Percentiles rank a stretch among this genome's conserved stretches.
Conservation (phyloP, 1,284 basidiomycete species). For the Rhodotorula sp. region DNA sequence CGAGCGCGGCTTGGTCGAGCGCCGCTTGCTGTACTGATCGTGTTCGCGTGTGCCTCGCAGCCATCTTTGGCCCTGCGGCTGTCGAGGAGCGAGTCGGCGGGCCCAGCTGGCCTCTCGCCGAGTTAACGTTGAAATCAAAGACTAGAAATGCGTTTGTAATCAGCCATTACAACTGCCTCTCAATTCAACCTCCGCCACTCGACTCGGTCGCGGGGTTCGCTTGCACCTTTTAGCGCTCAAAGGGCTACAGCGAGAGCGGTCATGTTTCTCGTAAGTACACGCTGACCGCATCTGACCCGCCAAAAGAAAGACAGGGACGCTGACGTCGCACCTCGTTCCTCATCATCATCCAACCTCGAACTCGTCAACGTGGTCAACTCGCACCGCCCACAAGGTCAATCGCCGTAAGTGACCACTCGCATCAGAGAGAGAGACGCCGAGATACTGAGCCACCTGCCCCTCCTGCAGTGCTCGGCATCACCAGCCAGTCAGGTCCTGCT, state of each 20-base stretch:
- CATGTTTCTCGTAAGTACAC: constrained; percentile 28
- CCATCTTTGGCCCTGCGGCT: not conserved
- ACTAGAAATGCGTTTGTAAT: too few species aligned
- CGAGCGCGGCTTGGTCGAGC: constrained; percentile 23
- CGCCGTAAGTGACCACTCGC: constrained; percentile 7
- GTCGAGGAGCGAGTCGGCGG: not conserved
- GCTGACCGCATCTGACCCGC: too few species aligned
- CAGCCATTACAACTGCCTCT: too few species aligned
- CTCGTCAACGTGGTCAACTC: not conserved
- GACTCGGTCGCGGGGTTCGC: not conserved
- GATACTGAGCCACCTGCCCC: not conserved
- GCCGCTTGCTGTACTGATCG: constrained; percentile 13
- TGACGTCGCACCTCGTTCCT: too few species aligned
- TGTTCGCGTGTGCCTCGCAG: constrained; percentile 2
- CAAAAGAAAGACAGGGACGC: too few species aligned
- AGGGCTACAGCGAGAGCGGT: not conserved
- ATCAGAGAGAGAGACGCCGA: too few species aligned
- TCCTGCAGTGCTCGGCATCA: constrained; percentile 28
- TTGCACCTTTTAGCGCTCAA: too few species aligned
- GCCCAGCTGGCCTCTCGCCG: too few species aligned
- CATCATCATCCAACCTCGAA: constrained; percentile 15
- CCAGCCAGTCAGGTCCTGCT: constrained; percentile 11
- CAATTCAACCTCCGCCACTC: not conserved
- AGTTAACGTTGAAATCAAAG: too few species aligned
- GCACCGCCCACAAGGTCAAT: constrained; percentile 17